Base-by-base conservation (phyloP, 768 basidiomycete species). In the Roridomyces roridus region DNA sequence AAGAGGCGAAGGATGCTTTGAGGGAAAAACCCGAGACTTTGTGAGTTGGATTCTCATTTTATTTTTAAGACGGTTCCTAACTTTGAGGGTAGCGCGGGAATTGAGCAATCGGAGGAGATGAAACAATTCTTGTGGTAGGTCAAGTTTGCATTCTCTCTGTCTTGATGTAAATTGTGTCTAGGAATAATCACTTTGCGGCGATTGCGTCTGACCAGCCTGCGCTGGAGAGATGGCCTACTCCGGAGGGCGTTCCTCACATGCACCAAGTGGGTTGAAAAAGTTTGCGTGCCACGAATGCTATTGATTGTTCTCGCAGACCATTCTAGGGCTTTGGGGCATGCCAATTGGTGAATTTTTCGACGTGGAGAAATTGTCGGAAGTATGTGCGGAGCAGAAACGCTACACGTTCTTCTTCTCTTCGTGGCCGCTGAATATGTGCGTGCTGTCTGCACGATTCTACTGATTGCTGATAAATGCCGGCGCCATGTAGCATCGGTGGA, bases 381-480 rank as follows among this genome's bases (percentile, higher is more conserved):
- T 74, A 4, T 90, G 86, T 66, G 80, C 79, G 7, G 80, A 81
- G 59, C 81, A 80, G 6, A 78, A 80, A 6, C 72, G 87, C 60
- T 89, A 87, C 68, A 86, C 84, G 10, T 89, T 91, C 70, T 90
- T 89, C 76, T 87, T 90, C 70, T 80, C 86, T 0, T 89, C 87
- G 3, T 89, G 86, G 87, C 88, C 88, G 0, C 72, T 91, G 62
- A 83, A 88, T 66, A 83, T 90, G 87, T 88, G 62, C 62, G 85
- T 70, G n/a, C 0, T 28, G 8, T 60, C 7, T 31, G 23, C 20
- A 15, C 10, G 14, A 34, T 11, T n/a, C 0, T n/a, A 15, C 2
- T 29, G 18, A 37, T 8, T 12, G 7, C 40, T n/a, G 10, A 46
- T 46, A 3, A 5, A 15, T 47, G 4, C 29, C 40, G 6, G 14